Evolutionary conservation across 805 yeast species (phyloP).

Genomic region (Ogataea saltuana): DNA sequence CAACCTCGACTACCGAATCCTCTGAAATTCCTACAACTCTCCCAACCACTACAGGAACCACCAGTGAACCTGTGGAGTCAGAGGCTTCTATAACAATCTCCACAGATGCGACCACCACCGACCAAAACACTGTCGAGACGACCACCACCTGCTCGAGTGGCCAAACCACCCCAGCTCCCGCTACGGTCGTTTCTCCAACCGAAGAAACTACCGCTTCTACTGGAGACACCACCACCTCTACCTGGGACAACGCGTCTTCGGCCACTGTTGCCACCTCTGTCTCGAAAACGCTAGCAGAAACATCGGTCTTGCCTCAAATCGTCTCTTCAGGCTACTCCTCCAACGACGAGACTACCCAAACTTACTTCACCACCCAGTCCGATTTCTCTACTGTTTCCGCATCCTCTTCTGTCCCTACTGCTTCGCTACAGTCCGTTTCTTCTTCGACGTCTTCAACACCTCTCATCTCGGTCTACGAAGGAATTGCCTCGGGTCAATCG

Average conservation of each 20-base stretch:
- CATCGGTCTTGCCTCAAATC: background rate
- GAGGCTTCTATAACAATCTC: background rate
- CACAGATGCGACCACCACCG: background rate
- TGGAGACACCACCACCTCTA: background rate
- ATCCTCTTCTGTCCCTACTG: background rate
- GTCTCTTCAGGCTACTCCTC: background rate
- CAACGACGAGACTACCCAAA: conserved; percentile 1
- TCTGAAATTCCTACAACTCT: background rate
- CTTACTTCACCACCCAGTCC: background rate
- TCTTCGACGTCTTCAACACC: conserved; percentile 1
- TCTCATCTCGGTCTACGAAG: conserved; percentile 1
- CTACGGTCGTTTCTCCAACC: background rate
- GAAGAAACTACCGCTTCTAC: background rate
- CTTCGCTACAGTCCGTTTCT: background rate
- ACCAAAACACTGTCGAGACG: background rate
- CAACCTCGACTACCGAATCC: background rate
- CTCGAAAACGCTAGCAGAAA: background rate
- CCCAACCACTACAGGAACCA: background rate
- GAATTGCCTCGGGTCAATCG: conserved; percentile 2
- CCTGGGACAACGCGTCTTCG: background rate
- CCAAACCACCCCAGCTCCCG: too few species aligned
- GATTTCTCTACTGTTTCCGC: background rate
- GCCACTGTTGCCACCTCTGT: conserved; percentile 1
- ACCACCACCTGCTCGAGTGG: background rate
- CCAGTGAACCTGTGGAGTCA: background rate